phyloP scores from a whole-genome alignment of 805 yeast genomes.

The Candida cerambycidarum region DNA sequence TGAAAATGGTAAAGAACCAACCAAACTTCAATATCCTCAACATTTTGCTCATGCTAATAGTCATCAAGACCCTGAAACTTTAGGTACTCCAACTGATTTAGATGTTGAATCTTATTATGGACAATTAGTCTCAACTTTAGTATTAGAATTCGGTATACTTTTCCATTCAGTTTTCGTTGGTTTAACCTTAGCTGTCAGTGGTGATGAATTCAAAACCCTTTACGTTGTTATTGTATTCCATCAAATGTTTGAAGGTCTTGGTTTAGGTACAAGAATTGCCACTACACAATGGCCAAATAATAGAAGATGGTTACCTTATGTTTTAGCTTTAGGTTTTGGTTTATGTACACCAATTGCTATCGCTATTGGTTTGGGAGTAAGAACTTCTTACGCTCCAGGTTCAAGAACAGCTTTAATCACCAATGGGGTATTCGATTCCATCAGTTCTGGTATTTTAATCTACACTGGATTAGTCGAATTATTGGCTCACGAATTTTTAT shows the following conservation, averaged over 20 bases:
- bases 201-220: slow-evolving; percentile 69
- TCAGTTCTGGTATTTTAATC: slow-evolving; percentile 75
- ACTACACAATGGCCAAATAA: slow-evolving; percentile 35
- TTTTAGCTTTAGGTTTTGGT: slow-evolving; percentile 49
- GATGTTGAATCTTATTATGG: slow-evolving; percentile 52
- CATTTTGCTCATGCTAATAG: slow-evolving; percentile 46
- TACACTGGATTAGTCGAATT: slow-evolving; percentile 78
- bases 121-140: slow-evolving; percentile 47
- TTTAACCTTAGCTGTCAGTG: slow-evolving; percentile 72
- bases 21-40: slow-evolving; percentile 22
- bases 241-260: slow-evolving; percentile 84
- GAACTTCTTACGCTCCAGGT: slow-evolving; percentile 58
- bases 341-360: slow-evolving; percentile 72
- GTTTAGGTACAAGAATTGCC: slow-evolving; percentile 70
- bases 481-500: slow-evolving; percentile 74
- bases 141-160: slow-evolving; percentile 75
- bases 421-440: slow-evolving; percentile 71
- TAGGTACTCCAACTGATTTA: slow-evolving; percentile 35
- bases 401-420: slow-evolving; percentile 60
- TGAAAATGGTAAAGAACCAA: slow-evolving; percentile 6
- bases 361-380: slow-evolving; percentile 76
- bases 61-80: slow-evolving; percentile 46
- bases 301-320: slow-evolving; percentile 55
- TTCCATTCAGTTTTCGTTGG: slow-evolving; percentile 87
- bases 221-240: slow-evolving; percentile 73